A percentile compares a stretch with the other conserved stretches of the same genome.
phyloP scores from a whole-genome alignment of 2,329 filamentous ascomycete genomes.

The Arachnomyces sp. region DNA sequence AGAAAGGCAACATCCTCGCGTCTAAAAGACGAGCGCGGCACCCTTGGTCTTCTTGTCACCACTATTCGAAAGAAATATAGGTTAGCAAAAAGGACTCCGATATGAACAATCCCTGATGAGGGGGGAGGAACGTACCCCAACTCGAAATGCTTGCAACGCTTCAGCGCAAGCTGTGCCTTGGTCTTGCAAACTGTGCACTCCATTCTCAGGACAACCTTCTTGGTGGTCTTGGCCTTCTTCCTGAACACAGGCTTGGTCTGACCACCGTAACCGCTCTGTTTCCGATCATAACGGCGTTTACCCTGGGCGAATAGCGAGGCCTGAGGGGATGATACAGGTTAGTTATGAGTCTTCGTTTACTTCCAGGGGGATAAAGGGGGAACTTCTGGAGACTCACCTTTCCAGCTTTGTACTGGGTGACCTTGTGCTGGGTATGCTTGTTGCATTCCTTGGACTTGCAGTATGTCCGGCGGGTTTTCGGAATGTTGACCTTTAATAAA shows the following conservation, averaged over 20 bases:
- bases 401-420: slow-evolving; percentile 95
- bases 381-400: slow-evolving; percentile 52
- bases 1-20: too few relatives aligned
- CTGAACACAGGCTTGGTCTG: slow-evolving; percentile 99
- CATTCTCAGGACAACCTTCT: slow-evolving; percentile 98
- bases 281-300: slow-evolving; percentile 99
- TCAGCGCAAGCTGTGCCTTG: slow-evolving; percentile 94
- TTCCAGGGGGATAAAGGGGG: slow-evolving; percentile 7
- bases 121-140: slow-evolving; percentile 65
- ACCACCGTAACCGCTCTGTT: slow-evolving; percentile 99
- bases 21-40: slow-evolving; percentile 98
- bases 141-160: slow-evolving; percentile 99
- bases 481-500: slow-evolving; percentile 76
- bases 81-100: slow-evolving; percentile 36
- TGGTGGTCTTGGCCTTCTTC: slow-evolving; percentile 99
- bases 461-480: slow-evolving; percentile 95
- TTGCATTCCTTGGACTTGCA: slow-evolving; percentile 94
- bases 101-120: slow-evolving; percentile 3
- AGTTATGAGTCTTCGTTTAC: too few relatives aligned
- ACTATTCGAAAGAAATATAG: slow-evolving; percentile 46
- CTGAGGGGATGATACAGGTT: slow-evolving; percentile 31
- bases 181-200: slow-evolving; percentile 98
- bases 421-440: slow-evolving; percentile 88
- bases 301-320: slow-evolving; percentile 94
- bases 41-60: slow-evolving; percentile 99